Evolutionary conservation across 2,329 filamentous ascomycete species (phyloP).

Genomic region (Xylaria sp.): DNA sequence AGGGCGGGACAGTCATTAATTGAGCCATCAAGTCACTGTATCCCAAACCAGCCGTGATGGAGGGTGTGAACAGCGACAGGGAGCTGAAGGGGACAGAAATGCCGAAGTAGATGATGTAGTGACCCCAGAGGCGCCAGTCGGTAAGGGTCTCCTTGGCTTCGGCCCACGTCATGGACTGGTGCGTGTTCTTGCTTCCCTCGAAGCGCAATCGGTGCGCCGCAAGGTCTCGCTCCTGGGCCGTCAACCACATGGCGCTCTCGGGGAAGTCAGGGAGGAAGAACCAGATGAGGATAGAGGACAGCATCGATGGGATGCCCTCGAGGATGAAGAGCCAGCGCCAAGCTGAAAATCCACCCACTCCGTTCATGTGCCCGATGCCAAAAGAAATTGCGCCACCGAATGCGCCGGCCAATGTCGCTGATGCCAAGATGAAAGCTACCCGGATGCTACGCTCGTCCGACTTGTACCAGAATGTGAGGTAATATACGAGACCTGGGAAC

Average conservation of each 20-base stretch:
- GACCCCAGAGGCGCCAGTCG: conserved; percentile 62
- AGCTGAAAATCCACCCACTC: conserved; percentile 52
- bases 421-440: conserved; percentile 64
- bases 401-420: conserved; percentile 64
- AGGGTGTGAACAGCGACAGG: conserved; percentile 47
- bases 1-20: conserved; percentile 63
- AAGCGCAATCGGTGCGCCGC: conserved; percentile 39
- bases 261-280: conserved; percentile 63
- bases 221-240: conserved; percentile 49
- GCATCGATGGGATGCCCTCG: conserved; percentile 39
- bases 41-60: conserved; percentile 45
- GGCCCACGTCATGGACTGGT: conserved; percentile 57
- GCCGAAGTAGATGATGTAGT: conserved; percentile 50
- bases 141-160: conserved; percentile 66
- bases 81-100: conserved; percentile 34
- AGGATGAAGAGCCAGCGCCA: conserved; percentile 66
- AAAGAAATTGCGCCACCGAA: conserved; percentile 70
- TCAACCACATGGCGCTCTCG: conserved; percentile 59
- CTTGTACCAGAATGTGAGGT: conserved; percentile 69
- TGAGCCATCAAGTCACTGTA: conserved; percentile 45
- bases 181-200: conserved; percentile 50
- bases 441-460: conserved; percentile 65
- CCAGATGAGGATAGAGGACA: conserved; percentile 52
- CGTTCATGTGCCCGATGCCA: conserved; percentile 66
- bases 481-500: conserved; percentile 61